Conservation (phyloP, 2,329 filamentous ascomycete species). For the Fusarium tjaetaba region DNA sequence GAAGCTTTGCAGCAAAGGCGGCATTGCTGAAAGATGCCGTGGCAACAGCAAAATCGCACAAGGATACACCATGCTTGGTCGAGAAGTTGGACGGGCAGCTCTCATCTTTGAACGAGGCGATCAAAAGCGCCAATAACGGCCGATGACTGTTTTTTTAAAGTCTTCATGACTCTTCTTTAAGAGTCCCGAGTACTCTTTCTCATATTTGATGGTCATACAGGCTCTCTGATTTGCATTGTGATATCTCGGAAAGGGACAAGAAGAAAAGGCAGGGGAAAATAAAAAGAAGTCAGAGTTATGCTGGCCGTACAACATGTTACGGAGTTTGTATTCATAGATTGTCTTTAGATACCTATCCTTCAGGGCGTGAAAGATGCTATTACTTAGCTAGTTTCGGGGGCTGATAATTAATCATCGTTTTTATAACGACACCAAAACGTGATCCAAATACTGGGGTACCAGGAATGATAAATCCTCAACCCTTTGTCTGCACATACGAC, state of each 20-base stretch:
- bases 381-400: not conserved
- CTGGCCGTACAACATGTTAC: too few relatives aligned
- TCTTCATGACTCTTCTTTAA: not conserved
- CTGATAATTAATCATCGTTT: not conserved
- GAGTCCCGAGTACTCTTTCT: not conserved
- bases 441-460: not conserved
- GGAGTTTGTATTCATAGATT: too few relatives aligned
- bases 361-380: not conserved
- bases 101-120: not conserved
- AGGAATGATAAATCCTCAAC: fast-evolving
- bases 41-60: not conserved
- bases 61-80: not conserved
- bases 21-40: not conserved
- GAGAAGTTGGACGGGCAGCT: not conserved
- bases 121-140: not conserved
- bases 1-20: not conserved
- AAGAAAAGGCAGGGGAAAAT: too few relatives aligned
- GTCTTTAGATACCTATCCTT: not conserved
- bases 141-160: not conserved
- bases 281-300: too few relatives aligned
- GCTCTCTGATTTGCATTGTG: too few relatives aligned
- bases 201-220: too few relatives aligned
- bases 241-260: not conserved
- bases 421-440: fast-evolving
- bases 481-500: not conserved